These are phyloP conservation scores for Flaveria floridana DNA, from an alignment of 140 eudicot genomes.

Conservation along the genomic window DNA sequence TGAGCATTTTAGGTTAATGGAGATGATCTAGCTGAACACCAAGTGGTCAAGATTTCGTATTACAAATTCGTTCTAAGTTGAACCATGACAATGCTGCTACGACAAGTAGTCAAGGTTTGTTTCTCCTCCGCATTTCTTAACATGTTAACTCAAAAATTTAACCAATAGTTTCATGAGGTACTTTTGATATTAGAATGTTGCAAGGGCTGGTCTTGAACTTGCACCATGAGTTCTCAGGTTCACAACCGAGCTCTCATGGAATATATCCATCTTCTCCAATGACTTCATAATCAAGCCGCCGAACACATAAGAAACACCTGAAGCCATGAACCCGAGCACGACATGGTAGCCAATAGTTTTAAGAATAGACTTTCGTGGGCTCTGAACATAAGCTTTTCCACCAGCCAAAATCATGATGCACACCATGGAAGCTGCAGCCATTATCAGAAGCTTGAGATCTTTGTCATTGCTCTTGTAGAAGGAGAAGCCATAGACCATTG, in stretches of 20 bases:
- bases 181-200: slow-evolving; percentile 18
- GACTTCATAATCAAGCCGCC: slow-evolving; percentile 54
- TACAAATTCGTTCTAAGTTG: too few relatives aligned
- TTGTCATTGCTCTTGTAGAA: slow-evolving; percentile 53
- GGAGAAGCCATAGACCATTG: slow-evolving; percentile 63
- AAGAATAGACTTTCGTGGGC: slow-evolving; percentile 49
- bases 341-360: slow-evolving; percentile 47
- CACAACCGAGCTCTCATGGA: slow-evolving; percentile 35
- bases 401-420: slow-evolving; percentile 57
- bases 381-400: slow-evolving; percentile 62
- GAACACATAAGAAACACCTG: slow-evolving; percentile 60
- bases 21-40: too few relatives aligned
- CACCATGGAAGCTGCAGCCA: slow-evolving; percentile 58
- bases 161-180: too few relatives aligned
- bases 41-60: too few relatives aligned
- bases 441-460: slow-evolving; percentile 59
- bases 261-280: slow-evolving; percentile 51
- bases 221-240: slow-evolving; percentile 24
- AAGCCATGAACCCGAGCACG: slow-evolving; percentile 52
- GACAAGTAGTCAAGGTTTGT: too few relatives aligned
- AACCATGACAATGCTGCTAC: too few relatives aligned
- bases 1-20: too few relatives aligned
- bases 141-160: too few relatives aligned
- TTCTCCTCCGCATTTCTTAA: too few relatives aligned
- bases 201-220: slow-evolving; percentile 21